These are phyloP conservation scores for Salix brachista DNA, from an alignment of 345 rosid species.

Conservation along the genomic window DNA sequence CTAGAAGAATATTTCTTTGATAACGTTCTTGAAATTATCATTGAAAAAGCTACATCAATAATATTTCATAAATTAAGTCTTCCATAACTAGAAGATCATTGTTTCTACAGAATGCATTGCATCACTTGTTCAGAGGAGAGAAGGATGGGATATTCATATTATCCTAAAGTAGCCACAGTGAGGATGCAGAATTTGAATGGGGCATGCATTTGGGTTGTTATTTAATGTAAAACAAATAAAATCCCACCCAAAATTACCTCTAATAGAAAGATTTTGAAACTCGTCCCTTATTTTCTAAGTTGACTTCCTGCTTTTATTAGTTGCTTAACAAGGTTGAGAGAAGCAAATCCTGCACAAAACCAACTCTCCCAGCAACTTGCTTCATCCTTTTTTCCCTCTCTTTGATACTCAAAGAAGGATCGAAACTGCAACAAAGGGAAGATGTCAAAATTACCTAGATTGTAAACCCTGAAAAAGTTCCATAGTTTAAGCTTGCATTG, in stretches of 20 bases:
- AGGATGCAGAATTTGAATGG: constrained; percentile 7
- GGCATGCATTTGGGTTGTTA: constrained; percentile 1
- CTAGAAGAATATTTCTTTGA: background rate
- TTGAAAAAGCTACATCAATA: background rate
- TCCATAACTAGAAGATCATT: constrained; percentile 14
- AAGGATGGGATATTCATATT: constrained; percentile 3
- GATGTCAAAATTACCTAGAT: background rate
- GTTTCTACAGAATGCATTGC: constrained; percentile 21
- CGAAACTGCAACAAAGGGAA: constrained; percentile 36
- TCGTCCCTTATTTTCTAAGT: constrained; percentile 23
- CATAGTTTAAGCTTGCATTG: too few relatives aligned
- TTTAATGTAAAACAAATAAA: constrained; percentile 2
- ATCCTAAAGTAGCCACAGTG: background rate
- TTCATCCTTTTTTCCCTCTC: constrained; percentile 51
- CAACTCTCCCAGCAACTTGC: constrained; percentile 51
- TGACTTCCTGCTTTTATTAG: constrained; percentile 25
- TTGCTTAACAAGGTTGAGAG: constrained; percentile 39
- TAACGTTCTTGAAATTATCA: constrained; percentile 11
- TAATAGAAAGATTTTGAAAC: constrained; percentile 5
- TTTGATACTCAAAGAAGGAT: constrained; percentile 52
- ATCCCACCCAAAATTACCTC: constrained; percentile 18
- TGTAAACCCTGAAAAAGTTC: too few relatives aligned
- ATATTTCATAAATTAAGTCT: constrained; percentile 1
- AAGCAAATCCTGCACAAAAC: constrained; percentile 50
- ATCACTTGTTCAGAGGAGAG: constrained; percentile 2